These are phyloP conservation scores for Phaeotremella skinneri DNA, from an alignment of 768 basidiomycete genomes.

Conservation along the genomic window DNA sequence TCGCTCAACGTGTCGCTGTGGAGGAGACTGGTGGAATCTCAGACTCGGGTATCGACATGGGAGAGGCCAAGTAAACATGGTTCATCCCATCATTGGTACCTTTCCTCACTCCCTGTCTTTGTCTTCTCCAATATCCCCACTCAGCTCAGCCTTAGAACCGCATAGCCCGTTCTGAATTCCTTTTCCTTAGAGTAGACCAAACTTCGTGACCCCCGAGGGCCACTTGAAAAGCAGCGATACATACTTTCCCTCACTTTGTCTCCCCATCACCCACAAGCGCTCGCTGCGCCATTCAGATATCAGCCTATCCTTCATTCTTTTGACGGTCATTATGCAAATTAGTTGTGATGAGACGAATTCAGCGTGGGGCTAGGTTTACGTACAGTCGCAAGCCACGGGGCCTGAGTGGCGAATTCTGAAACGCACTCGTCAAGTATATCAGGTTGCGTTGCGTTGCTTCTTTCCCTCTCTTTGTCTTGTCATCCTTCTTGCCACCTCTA, in stretches of 20 bases:
- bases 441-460: too few species aligned
- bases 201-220: too few species aligned
- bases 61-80: constrained; percentile 39
- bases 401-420: too few species aligned
- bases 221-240: too few species aligned
- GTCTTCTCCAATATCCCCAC: background rate
- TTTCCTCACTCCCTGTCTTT: background rate
- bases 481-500: too few species aligned
- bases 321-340: background rate
- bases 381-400: too few species aligned
- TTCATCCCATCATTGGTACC: background rate
- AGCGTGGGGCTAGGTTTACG: too few species aligned
- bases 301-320: background rate
- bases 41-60: constrained; percentile 67
- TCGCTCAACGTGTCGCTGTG: constrained; percentile 68
- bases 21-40: constrained; percentile 61
- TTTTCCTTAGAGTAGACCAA: too few species aligned
- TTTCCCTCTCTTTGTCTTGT: too few species aligned
- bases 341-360: too few species aligned
- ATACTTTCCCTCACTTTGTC: background rate
- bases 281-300: background rate
- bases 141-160: background rate
- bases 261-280: background rate
- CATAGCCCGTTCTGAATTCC: too few species aligned
- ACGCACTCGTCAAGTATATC: too few species aligned